Base-by-base conservation (phyloP, 176 grass and related monocot genomes). In the Lolium rigidum region DNA sequence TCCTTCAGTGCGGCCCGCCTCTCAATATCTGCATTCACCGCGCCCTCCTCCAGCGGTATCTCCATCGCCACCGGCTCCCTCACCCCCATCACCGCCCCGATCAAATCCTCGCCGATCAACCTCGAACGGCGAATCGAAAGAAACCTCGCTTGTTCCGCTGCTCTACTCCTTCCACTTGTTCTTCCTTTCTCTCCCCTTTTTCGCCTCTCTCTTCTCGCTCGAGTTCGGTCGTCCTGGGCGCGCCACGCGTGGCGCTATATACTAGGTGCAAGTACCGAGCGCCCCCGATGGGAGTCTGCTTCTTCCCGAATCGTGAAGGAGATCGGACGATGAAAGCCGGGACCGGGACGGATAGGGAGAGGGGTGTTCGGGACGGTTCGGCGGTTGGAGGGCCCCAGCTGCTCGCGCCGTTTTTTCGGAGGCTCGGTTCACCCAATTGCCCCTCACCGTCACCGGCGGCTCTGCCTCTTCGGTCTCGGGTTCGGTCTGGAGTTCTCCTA, bases 61-160 rank as follows among this genome's bases (percentile, higher is more conserved):
- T 94, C 91, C 78, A 98, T 88, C 68, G 79, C 93, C 81, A 98
- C 84, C 12, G 96, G 77, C 50, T 89, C 88, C 72, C 90, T 86
- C 90, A 80, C 70, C 83, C 68, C 89, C 67, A 75, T 80, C 90
- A 79, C 56, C 88, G 76, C 78, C 31, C 57, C 84, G 7, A 43
- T 43, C 41, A 43, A 7, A 43, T 43, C 41, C 7, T 43, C 41
- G 4, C 41, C 41, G 41, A 87, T 48, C 58, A 61, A 61, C 3
- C 72, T 52, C 47, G 72, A 60, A 60, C 9, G 0, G 41, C 41
- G 21, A 38, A 49, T 49, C 70, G 31, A 58, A 57, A 82, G 46
- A 21, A 86, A 56, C 67, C 54, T n/a, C 74, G 74, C 7, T 35
- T 35, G 31, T 35, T 35, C 31, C 31, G 59, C 80, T 60, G 35